Percentiles rank a stretch among this genome's conserved stretches.
phyloP scores from a whole-genome alignment of 2,329 filamentous ascomycete species.

The Graphiopsis chlorocephala region DNA sequence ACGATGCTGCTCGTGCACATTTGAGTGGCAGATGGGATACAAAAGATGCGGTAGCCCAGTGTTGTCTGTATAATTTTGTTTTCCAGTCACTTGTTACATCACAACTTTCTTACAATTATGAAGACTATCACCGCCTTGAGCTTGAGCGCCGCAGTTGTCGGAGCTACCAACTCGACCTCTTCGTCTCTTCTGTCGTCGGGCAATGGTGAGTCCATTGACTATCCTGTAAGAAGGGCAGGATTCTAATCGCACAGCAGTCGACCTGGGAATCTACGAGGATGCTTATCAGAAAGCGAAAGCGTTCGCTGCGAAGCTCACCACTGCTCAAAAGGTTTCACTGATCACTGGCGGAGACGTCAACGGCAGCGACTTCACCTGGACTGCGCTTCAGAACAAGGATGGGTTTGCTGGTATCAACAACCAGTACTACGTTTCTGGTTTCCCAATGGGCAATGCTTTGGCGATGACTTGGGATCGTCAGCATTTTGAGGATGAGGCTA shows the following conservation, averaged over 20 bases:
- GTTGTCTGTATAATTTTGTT: no score
- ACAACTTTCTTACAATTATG: not conserved
- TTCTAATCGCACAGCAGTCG: not conserved
- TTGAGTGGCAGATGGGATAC: not conserved
- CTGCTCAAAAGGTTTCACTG: slow-evolving; percentile 19
- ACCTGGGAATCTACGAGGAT: slow-evolving; percentile 19
- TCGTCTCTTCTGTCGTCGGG: not conserved
- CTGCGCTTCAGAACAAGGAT: slow-evolving; percentile 23
- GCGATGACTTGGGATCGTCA: slow-evolving; percentile 27
- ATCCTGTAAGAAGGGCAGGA: not conserved
- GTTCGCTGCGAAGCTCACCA: slow-evolving; percentile 20
- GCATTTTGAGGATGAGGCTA: slow-evolving; percentile 21
- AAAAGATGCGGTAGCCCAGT: not conserved
- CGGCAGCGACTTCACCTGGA: slow-evolving; percentile 24
- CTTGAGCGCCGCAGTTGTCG: not conserved
- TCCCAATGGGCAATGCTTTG: slow-evolving; percentile 24
- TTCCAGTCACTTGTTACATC: not conserved
- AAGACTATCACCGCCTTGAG: not conserved
- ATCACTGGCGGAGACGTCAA: slow-evolving; percentile 22
- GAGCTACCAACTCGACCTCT: not conserved
- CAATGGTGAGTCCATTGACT: not conserved
- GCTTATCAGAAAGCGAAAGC: slow-evolving; percentile 22
- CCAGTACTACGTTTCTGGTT: slow-evolving; percentile 26
- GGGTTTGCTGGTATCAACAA: slow-evolving; percentile 25
- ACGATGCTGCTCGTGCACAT: not conserved